These are phyloP conservation scores for Polyporus tsugae DNA, from an alignment of 1,284 basidiomycete species.

Conservation along the genomic window DNA sequence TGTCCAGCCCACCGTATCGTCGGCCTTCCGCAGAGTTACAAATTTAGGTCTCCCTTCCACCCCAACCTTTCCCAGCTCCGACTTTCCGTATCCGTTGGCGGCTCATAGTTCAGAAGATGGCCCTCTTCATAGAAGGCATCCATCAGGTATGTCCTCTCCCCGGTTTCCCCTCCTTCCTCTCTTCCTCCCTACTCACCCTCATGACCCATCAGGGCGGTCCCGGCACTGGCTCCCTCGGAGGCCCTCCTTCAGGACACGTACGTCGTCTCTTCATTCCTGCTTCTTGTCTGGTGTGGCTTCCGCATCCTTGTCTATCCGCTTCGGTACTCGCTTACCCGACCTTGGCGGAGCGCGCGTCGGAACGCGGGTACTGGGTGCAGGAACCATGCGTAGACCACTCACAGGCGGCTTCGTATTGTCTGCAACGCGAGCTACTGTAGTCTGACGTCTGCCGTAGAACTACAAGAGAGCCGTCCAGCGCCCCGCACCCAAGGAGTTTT, in stretches of 20 bases:
- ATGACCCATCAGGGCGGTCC: slow-evolving; percentile 37
- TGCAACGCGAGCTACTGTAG: slow-evolving; percentile 1
- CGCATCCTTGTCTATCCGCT: background rate
- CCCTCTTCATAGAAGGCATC: slow-evolving; percentile 9
- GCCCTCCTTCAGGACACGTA: slow-evolving; percentile 41
- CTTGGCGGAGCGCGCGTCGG: slow-evolving; percentile 13
- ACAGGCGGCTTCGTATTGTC: background rate
- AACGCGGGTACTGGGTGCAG: background rate
- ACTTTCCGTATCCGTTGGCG: background rate
- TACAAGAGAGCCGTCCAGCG: slow-evolving; percentile 69
- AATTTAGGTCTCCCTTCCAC: slow-evolving; percentile 25
- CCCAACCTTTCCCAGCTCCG: slow-evolving; percentile 12
- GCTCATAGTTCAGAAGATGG: slow-evolving; percentile 17
- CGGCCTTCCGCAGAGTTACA: slow-evolving; percentile 18
- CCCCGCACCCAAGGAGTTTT: slow-evolving; percentile 65
- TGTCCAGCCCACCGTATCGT: slow-evolving; percentile 4
- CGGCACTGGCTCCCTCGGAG: slow-evolving; percentile 39
- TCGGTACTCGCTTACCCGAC: background rate
- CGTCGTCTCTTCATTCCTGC: slow-evolving; percentile 17
- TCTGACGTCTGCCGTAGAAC: slow-evolving; percentile 40
- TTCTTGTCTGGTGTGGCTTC: background rate
- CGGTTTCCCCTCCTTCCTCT: slow-evolving; percentile 9
- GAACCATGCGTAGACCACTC: background rate
- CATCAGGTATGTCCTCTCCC: slow-evolving; percentile 20
- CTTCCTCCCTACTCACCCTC: slow-evolving; percentile 18